phyloP scores from a whole-genome alignment of 805 yeast genomes.

The Nakazawaea laoshanensis region DNA sequence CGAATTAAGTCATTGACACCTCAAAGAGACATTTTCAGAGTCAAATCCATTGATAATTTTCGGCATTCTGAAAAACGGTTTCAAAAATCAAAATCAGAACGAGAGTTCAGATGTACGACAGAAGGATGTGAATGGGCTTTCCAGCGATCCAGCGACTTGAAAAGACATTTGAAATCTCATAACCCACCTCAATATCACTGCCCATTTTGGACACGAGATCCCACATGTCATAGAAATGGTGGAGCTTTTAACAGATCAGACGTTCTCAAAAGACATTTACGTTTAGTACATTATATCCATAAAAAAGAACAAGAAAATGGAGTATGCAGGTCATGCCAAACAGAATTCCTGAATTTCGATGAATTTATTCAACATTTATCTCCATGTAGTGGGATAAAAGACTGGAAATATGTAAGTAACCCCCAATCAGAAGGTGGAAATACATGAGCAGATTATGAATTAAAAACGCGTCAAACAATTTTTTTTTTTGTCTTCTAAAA shows the following conservation, averaged over 20 bases:
- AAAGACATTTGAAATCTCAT: slow-evolving; percentile 63
- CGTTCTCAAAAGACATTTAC: slow-evolving; percentile 65
- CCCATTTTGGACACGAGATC: slow-evolving; percentile 63
- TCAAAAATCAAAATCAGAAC: background rate
- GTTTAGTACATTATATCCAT: slow-evolving; percentile 58
- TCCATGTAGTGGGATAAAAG: no score
- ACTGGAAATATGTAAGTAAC: no score
- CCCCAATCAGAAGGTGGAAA: no score
- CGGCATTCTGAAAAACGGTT: no score
- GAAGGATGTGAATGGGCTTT: slow-evolving; percentile 57
- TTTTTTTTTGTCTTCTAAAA: background rate
- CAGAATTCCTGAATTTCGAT: slow-evolving; percentile 44
- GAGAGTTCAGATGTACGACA: slow-evolving; percentile 5
- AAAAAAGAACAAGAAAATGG: slow-evolving; percentile 32
- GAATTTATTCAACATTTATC: slow-evolving; percentile 57
- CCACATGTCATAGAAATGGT: slow-evolving; percentile 68
- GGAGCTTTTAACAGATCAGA: slow-evolving; percentile 71
- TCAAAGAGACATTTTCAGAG: no score
- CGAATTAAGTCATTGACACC: no score
- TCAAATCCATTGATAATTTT: no score
- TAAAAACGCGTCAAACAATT: no score
- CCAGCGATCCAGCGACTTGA: slow-evolving; percentile 58
- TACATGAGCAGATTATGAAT: no score
- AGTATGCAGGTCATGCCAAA: slow-evolving; percentile 58
- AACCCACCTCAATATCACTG: slow-evolving; percentile 59